phyloP scores from a whole-genome alignment of 2,329 filamentous ascomycete species.

The Fusarium lateritium region DNA sequence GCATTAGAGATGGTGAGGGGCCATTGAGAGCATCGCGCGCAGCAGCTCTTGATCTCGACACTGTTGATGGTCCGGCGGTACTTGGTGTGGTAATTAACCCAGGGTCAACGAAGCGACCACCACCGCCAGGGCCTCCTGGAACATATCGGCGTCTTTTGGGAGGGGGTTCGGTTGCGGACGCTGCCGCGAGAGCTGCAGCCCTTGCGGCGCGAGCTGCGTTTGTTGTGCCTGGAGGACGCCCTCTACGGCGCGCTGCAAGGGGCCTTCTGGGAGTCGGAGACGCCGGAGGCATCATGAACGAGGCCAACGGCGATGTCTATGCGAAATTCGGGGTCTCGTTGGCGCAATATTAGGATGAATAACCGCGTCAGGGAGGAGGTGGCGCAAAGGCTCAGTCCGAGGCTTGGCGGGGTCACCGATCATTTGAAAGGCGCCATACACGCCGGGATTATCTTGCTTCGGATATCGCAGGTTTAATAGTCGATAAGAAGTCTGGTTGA shows the following conservation, averaged over 20 bases:
- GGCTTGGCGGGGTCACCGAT: slow-evolving; percentile 48
- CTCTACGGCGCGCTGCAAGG: slow-evolving; percentile 62
- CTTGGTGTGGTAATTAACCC: slow-evolving; percentile 74
- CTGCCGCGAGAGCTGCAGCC: slow-evolving; percentile 53
- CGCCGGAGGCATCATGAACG: slow-evolving; percentile 52
- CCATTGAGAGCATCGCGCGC: slow-evolving; percentile 61
- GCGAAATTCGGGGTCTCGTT: slow-evolving; percentile 26
- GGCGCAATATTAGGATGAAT: slow-evolving; percentile 40
- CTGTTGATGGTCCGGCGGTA: slow-evolving; percentile 57
- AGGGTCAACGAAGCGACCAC: slow-evolving; percentile 85
- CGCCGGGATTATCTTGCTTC: slow-evolving; percentile 18
- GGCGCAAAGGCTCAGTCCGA: slow-evolving; percentile 53
- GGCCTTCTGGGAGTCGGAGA: slow-evolving; percentile 59
- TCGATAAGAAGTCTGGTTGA: slow-evolving; percentile 44
- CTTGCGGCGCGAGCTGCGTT: slow-evolving; percentile 60
- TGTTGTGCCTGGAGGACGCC: slow-evolving; percentile 62
- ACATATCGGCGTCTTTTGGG: slow-evolving; percentile 83
- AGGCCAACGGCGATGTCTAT: slow-evolving; percentile 31
- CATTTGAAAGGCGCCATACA: slow-evolving; percentile 48
- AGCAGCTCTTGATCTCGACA: slow-evolving; percentile 65
- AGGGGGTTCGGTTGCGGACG: slow-evolving; percentile 70
- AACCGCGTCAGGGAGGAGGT: slow-evolving; percentile 49
- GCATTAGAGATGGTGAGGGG: slow-evolving; percentile 60
- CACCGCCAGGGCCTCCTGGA: slow-evolving; percentile 88
- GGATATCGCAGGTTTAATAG: slow-evolving; percentile 29